Percentiles rank a stretch among this genome's conserved stretches.
Evolutionary conservation across 257 asterid genomes (phyloP).

Genomic region (Gynochthodes officinalis): DNA sequence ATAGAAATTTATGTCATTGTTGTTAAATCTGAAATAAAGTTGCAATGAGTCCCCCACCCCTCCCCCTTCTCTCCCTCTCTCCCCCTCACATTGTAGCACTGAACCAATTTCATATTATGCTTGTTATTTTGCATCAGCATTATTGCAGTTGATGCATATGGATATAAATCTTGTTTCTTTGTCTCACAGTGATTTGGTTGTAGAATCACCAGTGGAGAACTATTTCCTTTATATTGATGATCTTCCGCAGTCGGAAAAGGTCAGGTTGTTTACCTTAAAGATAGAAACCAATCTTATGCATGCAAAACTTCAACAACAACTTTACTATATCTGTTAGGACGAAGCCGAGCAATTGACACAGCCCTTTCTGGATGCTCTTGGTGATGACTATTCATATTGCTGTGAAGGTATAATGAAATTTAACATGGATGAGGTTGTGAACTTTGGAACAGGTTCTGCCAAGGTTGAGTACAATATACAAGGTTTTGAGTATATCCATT

Average conservation of each 20-base stretch:
- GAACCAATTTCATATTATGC: background rate
- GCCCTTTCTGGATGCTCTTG: constrained; percentile 87
- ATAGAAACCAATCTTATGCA: background rate
- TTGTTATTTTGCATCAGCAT: background rate
- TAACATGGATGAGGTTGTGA: background rate
- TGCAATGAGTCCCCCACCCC: too few species aligned
- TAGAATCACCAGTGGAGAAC: constrained; percentile 84
- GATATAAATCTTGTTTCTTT: background rate
- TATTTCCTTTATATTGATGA: constrained; percentile 82
- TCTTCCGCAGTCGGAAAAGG: constrained; percentile 74
- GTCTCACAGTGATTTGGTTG: constrained; percentile 68
- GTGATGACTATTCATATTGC: constrained; percentile 74
- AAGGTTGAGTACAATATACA: background rate
- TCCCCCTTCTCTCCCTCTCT: background rate
- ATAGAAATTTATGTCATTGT: background rate
- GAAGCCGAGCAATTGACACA: constrained; percentile 62
- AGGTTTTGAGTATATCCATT: background rate
- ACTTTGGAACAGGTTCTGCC: background rate
- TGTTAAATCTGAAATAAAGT: background rate
- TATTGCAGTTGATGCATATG: background rate
- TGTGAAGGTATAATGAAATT: constrained; percentile 61
- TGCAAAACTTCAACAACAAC: constrained; percentile 18
- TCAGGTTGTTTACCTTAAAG: constrained; percentile 21
- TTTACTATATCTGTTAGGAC: constrained; percentile 41
- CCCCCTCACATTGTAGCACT: background rate